Evolutionary conservation across 2,329 filamentous ascomycete species (phyloP).

Genomic region (Nannizziopsis barbatae): DNA sequence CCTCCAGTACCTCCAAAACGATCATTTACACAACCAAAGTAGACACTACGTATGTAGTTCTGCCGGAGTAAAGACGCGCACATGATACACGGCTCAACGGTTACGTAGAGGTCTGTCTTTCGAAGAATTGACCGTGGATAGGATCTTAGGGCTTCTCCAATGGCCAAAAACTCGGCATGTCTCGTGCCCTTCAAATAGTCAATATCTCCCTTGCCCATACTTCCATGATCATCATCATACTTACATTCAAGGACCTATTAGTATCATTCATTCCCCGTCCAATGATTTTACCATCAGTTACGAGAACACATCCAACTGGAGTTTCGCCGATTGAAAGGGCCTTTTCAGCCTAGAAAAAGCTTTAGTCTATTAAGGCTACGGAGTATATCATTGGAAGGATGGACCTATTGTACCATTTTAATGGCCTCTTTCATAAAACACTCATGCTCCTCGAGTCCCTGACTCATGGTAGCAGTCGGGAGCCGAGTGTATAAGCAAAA

Average conservation of each 20-base stretch:
- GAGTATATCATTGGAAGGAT: background rate
- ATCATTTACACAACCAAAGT: slow-evolving; percentile 91
- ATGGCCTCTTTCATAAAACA: slow-evolving; percentile 76
- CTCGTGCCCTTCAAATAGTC: slow-evolving; percentile 60
- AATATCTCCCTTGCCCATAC: background rate
- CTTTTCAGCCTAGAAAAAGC: slow-evolving; percentile 56
- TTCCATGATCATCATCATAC: slow-evolving; percentile 15
- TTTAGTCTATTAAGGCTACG: background rate
- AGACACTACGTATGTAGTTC: slow-evolving; percentile 76
- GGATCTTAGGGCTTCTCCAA: slow-evolving; percentile 53
- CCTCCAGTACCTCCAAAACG: slow-evolving; percentile 94
- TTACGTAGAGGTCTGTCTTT: slow-evolving; percentile 80
- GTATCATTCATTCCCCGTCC: slow-evolving; percentile 94
- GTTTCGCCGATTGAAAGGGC: slow-evolving; percentile 83
- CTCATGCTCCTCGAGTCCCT: slow-evolving; percentile 33
- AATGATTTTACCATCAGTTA: slow-evolving; percentile 66
- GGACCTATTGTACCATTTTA: slow-evolving; percentile 53
- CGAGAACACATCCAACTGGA: slow-evolving; percentile 90
- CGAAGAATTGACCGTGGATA: slow-evolving; percentile 58
- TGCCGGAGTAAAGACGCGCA: slow-evolving; percentile 87
- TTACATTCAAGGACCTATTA: slow-evolving; percentile 64
- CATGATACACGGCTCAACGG: slow-evolving; percentile 98
- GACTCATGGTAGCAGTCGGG: background rate
- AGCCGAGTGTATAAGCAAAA: background rate
- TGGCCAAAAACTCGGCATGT: slow-evolving; percentile 88